These are phyloP conservation scores for Cyclocybe aegerita DNA, from an alignment of 768 basidiomycete genomes.

Conservation along the genomic window DNA sequence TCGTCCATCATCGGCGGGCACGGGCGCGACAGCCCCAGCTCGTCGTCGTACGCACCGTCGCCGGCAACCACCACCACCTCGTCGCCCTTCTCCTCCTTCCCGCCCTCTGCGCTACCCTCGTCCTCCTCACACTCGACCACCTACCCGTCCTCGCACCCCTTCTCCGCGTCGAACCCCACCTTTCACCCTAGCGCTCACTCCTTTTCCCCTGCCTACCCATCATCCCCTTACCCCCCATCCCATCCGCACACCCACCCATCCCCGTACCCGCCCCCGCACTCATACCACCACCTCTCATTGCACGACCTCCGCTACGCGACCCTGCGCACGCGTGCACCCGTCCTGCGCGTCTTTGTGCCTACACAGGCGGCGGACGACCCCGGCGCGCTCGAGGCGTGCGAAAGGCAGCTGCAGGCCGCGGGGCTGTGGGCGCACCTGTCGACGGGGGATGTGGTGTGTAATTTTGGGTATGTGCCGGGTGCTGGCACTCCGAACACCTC, in stretches of 20 bases:
- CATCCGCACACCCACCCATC: too few species aligned
- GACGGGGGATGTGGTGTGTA: slow-evolving; percentile 75
- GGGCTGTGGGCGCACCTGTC: slow-evolving; percentile 78
- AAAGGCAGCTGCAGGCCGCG: slow-evolving; percentile 64
- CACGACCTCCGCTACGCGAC: slow-evolving; percentile 67
- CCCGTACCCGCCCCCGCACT: too few species aligned
- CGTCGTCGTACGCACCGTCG: background rate
- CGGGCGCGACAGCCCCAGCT: slow-evolving; percentile 3
- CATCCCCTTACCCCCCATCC: too few species aligned
- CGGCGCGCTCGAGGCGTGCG: slow-evolving; percentile 53
- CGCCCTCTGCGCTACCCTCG: too few species aligned
- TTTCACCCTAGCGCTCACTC: too few species aligned
- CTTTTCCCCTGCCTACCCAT: too few species aligned
- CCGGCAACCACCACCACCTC: slow-evolving; percentile 14
- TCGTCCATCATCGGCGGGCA: slow-evolving; percentile 1
- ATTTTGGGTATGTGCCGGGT: slow-evolving; percentile 71
- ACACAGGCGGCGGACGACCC: slow-evolving; percentile 44
- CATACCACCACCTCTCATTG: slow-evolving; percentile 28
- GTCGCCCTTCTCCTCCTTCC: slow-evolving; percentile 14
- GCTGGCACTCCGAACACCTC: too few species aligned
- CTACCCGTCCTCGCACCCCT: too few species aligned
- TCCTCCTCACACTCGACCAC: too few species aligned
- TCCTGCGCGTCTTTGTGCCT: slow-evolving; percentile 75
- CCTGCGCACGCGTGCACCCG: slow-evolving; percentile 64
- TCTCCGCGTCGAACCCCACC: too few species aligned